These are phyloP conservation scores for Fragaria ananassa DNA, from an alignment of 306 rosid genomes.

Conservation along the genomic window DNA sequence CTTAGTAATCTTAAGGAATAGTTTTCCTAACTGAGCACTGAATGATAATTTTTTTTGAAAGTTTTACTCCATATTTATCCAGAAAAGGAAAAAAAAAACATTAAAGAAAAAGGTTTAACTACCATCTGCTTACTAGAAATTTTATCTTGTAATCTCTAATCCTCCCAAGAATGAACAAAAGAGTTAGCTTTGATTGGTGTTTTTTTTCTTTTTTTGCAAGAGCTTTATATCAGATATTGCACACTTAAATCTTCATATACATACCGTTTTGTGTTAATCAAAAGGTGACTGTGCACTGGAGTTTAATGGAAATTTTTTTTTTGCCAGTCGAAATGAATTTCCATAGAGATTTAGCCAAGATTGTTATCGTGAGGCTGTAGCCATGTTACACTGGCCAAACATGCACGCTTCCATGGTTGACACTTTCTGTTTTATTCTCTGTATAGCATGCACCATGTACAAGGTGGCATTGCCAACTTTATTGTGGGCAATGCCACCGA, in stretches of 20 bases:
- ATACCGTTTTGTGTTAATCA: neutral
- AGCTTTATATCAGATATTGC: neutral
- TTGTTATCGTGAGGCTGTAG: neutral
- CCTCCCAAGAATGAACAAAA: neutral
- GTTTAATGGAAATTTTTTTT: neutral
- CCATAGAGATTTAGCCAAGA: neutral
- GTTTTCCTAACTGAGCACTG: neutral
- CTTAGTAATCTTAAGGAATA: neutral
- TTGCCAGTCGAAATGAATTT: neutral
- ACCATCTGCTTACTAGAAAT: neutral
- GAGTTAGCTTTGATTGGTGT: neutral
- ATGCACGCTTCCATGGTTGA: neutral
- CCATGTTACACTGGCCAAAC: neutral
- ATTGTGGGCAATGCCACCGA: neutral
- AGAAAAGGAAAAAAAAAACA: too few species aligned
- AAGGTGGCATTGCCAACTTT: neutral
- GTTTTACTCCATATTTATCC: neutral
- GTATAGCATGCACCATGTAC: neutral
- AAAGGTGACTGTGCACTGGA: neutral
- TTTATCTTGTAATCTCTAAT: neutral
- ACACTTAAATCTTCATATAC: neutral
- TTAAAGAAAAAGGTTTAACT: neutral
- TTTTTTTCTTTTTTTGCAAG: neutral
- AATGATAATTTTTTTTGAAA: too few species aligned
- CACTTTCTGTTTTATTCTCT: neutral